These are phyloP conservation scores for Verticillium nubilum DNA, from an alignment of 2,329 filamentous ascomycete species.

Conservation along the genomic window DNA sequence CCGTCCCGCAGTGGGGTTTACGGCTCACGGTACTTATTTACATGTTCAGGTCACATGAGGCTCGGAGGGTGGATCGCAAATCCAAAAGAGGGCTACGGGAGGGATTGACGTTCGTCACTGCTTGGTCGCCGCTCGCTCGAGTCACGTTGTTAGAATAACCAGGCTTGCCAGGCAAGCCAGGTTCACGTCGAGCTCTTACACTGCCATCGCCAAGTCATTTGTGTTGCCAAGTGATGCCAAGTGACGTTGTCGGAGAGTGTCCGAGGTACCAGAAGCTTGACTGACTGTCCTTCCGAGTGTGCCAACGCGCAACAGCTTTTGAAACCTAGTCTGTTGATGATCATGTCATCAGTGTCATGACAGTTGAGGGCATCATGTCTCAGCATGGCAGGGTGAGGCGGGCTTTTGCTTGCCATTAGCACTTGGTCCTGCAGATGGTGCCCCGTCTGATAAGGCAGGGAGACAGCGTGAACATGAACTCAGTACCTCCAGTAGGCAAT, in stretches of 20 bases:
- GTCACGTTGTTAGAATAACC: neutral
- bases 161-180: neutral
- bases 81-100: neutral
- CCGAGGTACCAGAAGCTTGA: neutral
- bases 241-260: neutral
- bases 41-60: neutral
- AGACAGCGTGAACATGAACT: no score
- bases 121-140: neutral
- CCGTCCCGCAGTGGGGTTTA: neutral
- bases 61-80: neutral
- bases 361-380: neutral
- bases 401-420: neutral
- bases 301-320: neutral
- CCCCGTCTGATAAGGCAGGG: neutral
- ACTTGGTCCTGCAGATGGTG: neutral
- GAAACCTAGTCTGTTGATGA: neutral
- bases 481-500: no score
- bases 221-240: neutral
- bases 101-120: neutral
- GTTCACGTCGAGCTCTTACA: no score
- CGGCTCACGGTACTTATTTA: neutral
- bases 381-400: neutral
- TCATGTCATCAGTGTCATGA: no score
- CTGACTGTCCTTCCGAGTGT: neutral
- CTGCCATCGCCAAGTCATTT: no score